A percentile compares a stretch with the other conserved stretches of the same genome.
Conservation (phyloP, 805 yeast species). For the Kuraishia capsulata region DNA sequence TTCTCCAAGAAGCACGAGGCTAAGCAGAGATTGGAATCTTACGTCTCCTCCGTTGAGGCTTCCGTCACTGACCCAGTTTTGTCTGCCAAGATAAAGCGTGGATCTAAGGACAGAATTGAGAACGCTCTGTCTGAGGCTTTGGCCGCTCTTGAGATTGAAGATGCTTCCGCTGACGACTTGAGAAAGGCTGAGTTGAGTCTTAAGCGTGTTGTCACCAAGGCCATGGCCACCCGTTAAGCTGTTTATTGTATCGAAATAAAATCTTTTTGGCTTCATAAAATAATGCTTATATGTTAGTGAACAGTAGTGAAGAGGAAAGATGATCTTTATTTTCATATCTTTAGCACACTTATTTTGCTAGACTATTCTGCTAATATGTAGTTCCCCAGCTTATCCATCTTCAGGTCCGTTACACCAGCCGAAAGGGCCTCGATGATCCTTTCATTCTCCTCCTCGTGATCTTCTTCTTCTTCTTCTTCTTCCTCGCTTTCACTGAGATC, state of each 20-base stretch:
- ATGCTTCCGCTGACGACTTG: constrained; percentile 91
- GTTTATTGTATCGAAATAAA: background rate
- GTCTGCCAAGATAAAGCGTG: constrained; percentile 95
- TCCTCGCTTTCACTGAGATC: constrained; percentile 24
- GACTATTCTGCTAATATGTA: constrained; percentile 47
- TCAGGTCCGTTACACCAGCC: constrained; percentile 52
- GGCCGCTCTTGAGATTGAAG: constrained; percentile 96
- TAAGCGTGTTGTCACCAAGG: constrained; percentile 99
- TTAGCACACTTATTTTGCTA: background rate
- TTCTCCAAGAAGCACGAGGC: constrained; percentile 99
- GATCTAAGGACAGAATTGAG: constrained; percentile 96
- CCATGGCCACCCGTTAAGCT: constrained; percentile 87
- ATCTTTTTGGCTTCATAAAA: background rate
- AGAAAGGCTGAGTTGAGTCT: constrained; percentile 99
- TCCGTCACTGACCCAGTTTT: constrained; percentile 97
- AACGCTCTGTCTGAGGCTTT: constrained; percentile 96
- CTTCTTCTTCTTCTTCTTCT: constrained; percentile 25
- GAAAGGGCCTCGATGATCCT: constrained; percentile 65
- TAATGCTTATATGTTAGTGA: background rate
- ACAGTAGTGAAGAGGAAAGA: background rate
- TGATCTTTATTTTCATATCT: background rate
- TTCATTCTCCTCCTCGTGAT: constrained; percentile 27
- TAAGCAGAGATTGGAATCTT: constrained; percentile 97
- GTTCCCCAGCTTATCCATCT: constrained; percentile 78
- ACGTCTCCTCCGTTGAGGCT: constrained; percentile 92